Evolutionary conservation across 345 rosid genomes (phyloP), one percentile per base, ranked within the genome.

Genomic region (Acer campestre): DNA sequence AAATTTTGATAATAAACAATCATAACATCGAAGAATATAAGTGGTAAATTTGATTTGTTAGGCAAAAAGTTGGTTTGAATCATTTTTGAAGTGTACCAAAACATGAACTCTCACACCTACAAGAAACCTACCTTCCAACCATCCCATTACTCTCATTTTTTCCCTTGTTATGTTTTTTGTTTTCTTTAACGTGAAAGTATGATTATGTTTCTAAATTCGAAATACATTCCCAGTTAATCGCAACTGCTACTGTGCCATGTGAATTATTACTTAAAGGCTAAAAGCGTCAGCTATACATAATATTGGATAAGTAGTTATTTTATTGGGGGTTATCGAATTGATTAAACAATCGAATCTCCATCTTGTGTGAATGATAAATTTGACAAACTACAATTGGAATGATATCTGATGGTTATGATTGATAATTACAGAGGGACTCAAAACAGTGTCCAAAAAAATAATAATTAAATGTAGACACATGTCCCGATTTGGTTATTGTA

Each of bases 11-110:
- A 46, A 49, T 14, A 61, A 27, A 46, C 63, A 46, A 69, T 27
- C 12, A 62, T 62, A 63, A 22, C 16, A 22, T 18, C 16, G 53
- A 65, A 56, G 72, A 58, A 55, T 61, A 10, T 10, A 6, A 0
- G 55, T 4, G 25, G 27, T 0, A 23, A 10, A 44, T 63, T 77
- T 74, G 20, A 38, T 46, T 40, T 55, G 76, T 25, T 74, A 59
- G 77, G 70, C 75, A 74, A 62, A 62, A 67, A 53, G 73, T 74
- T 42, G 78, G 78, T 61, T 48, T 29, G 58, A 73, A 61, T 67
- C 68, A 17, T 73, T 44, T 73, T 67, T 27, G 18, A 67, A 53
- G 71, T 38, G 71, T 51, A 71, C 76, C 70, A 67, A 44, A 72
- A 72, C 73, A 23, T n/a, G 25, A n/a, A 49, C 55, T 29, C 74